A percentile compares a stretch with the other conserved stretches of the same genome.
Evolutionary conservation across 352 stramenopile species (phyloP).

Genomic region (Pythium pyrilobum): DNA sequence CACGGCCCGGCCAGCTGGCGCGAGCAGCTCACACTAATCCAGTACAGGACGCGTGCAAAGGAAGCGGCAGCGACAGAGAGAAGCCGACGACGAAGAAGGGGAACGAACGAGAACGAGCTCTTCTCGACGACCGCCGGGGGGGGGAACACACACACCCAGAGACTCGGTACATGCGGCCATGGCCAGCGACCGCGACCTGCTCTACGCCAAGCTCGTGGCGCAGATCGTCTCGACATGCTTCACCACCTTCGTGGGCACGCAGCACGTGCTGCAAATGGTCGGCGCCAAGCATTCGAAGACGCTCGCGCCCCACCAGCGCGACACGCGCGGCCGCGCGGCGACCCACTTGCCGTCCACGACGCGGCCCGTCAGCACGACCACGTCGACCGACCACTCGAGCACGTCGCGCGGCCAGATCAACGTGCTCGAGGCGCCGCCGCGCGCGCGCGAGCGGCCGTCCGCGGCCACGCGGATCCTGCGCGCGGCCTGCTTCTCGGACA

Average conservation of each 20-base stretch:
- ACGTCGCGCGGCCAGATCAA: slow-evolving; percentile 19
- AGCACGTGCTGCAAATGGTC: slow-evolving; percentile 51
- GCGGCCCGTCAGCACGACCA: slow-evolving; percentile 8
- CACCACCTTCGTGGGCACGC: slow-evolving; percentile 59
- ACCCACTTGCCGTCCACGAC: slow-evolving; percentile 5
- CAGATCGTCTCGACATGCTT: slow-evolving; percentile 64
- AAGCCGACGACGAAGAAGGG: no score
- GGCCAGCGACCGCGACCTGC: slow-evolving; percentile 16
- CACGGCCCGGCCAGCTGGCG: no score
- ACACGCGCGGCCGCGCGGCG: not conserved
- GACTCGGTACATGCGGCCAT: slow-evolving; percentile 10
- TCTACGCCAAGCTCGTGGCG: slow-evolving; percentile 59
- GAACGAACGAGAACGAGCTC: no score
- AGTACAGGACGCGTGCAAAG: no score
- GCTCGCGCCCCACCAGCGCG: not conserved
- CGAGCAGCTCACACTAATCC: no score
- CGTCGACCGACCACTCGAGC: not conserved
- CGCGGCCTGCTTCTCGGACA: slow-evolving; percentile 65
- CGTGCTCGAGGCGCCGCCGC: slow-evolving; percentile 9
- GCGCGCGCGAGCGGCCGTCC: slow-evolving; percentile 19
- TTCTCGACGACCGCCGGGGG: no score
- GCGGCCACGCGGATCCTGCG: slow-evolving; percentile 61
- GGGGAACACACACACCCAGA: no score
- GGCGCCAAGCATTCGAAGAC: slow-evolving; percentile 8
- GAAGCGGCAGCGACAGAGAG: no score